A percentile compares a stretch with the other conserved stretches of the same genome.
phyloP scores from a whole-genome alignment of 2,329 filamentous ascomycete species.

The Chaetothyriales sp. region DNA sequence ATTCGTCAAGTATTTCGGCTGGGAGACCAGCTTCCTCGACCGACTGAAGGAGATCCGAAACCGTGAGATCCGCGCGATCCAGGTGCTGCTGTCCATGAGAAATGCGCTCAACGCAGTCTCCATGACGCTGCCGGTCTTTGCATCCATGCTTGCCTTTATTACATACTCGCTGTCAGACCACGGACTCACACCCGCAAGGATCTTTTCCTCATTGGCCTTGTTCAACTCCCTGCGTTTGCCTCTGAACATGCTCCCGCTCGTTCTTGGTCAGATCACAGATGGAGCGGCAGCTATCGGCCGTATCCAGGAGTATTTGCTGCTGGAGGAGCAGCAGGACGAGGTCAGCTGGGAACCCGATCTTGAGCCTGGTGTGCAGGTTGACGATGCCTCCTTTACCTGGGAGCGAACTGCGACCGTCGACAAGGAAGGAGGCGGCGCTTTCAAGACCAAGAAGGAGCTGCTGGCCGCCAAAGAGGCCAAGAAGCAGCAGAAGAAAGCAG shows the following conservation, averaged over 20 bases:
- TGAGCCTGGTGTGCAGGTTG: conserved; percentile 49
- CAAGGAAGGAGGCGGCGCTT: conserved; percentile 15
- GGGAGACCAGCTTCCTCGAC: conserved; percentile 75
- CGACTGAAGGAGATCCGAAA: conserved; percentile 59
- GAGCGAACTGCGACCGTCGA: conserved; percentile 36
- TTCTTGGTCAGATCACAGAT: conserved; percentile 80
- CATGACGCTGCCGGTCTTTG: conserved; percentile 76
- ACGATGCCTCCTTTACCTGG: conserved; percentile 72
- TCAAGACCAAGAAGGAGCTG: conserved; percentile 21
- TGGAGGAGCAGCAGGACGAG: conserved; percentile 70
- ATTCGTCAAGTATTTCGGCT: conserved; percentile 94
- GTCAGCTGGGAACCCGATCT: conserved; percentile 41
- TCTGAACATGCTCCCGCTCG: conserved; percentile 72
- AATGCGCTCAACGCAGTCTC: conserved; percentile 74
- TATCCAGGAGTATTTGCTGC: conserved; percentile 73
- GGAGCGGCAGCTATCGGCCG: conserved; percentile 71
- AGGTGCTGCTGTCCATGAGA: conserved; percentile 64
- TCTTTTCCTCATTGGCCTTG: conserved; percentile 85
- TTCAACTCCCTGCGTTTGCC: conserved; percentile 88
- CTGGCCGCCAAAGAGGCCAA: conserved; percentile 28
- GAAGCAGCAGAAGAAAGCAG: conserved; percentile 32
- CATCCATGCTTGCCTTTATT: conserved; percentile 90
- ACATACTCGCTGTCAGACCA: conserved; percentile 54
- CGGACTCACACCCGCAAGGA: conserved; percentile 49
- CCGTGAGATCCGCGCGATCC: conserved; percentile 69